Conservation (phyloP, 768 basidiomycete species). For the Pholiota conissans region DNA sequence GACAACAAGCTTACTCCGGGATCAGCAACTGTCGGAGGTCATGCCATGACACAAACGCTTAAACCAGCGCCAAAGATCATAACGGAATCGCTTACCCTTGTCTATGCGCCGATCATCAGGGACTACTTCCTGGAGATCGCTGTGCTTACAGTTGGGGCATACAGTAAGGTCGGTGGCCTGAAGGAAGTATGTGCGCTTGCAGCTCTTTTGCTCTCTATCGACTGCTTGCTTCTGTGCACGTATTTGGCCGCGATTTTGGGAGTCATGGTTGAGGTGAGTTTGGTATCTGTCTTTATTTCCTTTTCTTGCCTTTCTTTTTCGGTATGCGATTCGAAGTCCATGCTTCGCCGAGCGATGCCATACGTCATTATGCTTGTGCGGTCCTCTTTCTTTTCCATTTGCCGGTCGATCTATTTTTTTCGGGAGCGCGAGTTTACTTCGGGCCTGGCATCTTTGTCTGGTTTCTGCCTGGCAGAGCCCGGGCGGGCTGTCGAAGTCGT, state of each 20-base stretch:
- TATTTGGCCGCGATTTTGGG: conserved; percentile 87
- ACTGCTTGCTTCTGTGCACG: conserved; percentile 86
- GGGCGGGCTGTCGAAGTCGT: neutral
- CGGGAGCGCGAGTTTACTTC: no score
- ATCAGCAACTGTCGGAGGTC: no score
- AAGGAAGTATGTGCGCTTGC: conserved; percentile 95
- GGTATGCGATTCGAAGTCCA: neutral
- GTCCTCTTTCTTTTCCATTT: neutral
- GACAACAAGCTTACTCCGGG: no score
- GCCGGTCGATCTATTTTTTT: no score
- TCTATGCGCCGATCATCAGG: conserved; percentile 82
- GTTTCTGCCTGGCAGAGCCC: neutral
- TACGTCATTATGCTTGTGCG: neutral
- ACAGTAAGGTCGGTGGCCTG: conserved; percentile 83
- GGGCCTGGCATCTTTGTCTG: no score
- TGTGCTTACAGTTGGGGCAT: conserved; percentile 85
- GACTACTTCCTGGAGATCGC: conserved; percentile 94
- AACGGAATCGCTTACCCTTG: conserved; percentile 76
- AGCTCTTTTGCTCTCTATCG: conserved; percentile 81
- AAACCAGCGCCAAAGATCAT: conserved; percentile 85
- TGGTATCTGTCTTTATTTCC: neutral
- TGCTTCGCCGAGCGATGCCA: neutral
- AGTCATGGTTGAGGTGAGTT: conserved; percentile 91
- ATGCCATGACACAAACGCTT: conserved; percentile 35
- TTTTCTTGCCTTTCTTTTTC: conserved; percentile 3